Conservation (phyloP, 1,139 yeast genomes). For the Yamadazyma blattariae region DNA sequence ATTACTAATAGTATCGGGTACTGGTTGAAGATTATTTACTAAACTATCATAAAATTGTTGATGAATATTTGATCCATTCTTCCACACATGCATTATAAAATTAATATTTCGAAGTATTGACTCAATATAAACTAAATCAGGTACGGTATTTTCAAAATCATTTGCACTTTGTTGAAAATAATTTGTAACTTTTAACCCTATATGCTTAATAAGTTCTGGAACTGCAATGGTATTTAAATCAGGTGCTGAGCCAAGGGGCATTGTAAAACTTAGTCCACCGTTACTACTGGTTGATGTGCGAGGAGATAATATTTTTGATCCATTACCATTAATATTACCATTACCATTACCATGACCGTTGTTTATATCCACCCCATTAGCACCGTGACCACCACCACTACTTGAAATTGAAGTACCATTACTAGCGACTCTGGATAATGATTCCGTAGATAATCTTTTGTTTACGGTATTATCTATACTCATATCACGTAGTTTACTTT, state of each 20-base stretch:
- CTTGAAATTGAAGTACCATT: neutral
- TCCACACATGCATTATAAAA: constrained; percentile 54
- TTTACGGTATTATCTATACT: constrained; percentile 15
- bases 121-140: constrained; percentile 79
- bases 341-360: constrained; percentile 2
- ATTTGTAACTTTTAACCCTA: constrained; percentile 45
- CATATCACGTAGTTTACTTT: constrained; percentile 19
- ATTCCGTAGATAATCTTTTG: constrained; percentile 20
- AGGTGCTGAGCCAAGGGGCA: constrained; percentile 13
- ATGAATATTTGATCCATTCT: constrained; percentile 48
- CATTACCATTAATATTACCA: constrained; percentile 2
- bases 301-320: constrained; percentile 22
- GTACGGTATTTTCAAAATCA: constrained; percentile 73
- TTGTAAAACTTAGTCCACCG: constrained; percentile 20
- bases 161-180: constrained; percentile 60
- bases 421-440: constrained; percentile 7
- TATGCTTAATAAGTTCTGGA: constrained; percentile 50
- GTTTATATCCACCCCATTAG: no score
- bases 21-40: constrained; percentile 15
- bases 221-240: constrained; percentile 29
- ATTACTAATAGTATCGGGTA: constrained; percentile 10
- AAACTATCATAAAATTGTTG: constrained; percentile 36
- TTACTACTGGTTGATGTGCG: constrained; percentile 30
- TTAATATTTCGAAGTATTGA: constrained; percentile 62
- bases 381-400: constrained; percentile 1